Evolutionary conservation across 2,329 filamentous ascomycete species (phyloP).

Genomic region (Curvularia lunata): DNA sequence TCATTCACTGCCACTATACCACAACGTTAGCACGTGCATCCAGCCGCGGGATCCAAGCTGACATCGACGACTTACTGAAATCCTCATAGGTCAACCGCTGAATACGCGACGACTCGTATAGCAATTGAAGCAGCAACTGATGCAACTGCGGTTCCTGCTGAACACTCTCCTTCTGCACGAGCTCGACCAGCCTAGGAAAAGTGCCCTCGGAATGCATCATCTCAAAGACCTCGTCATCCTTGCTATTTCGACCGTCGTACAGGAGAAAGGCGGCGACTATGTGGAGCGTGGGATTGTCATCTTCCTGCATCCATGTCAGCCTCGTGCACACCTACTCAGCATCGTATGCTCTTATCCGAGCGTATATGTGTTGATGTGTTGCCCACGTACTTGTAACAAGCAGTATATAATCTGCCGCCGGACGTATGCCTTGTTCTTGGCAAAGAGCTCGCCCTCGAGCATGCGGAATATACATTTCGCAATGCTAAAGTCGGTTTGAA

Average conservation of each 20-base stretch:
- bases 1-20: slow-evolving; percentile 67
- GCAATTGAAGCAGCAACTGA: slow-evolving; percentile 79
- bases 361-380: neutral
- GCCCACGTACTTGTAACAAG: slow-evolving; percentile 67
- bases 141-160: slow-evolving; percentile 75
- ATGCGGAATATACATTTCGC: slow-evolving; percentile 80
- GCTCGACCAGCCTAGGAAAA: slow-evolving; percentile 81
- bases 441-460: slow-evolving; percentile 76
- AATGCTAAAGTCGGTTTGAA: slow-evolving; percentile 78
- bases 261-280: slow-evolving; percentile 83
- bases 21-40: slow-evolving; percentile 3
- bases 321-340: neutral
- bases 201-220: slow-evolving; percentile 86
- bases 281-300: slow-evolving; percentile 80
- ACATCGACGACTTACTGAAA: slow-evolving; percentile 64
- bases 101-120: slow-evolving; percentile 97
- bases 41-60: neutral
- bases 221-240: slow-evolving; percentile 77
- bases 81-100: slow-evolving; percentile 80
- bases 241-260: slow-evolving; percentile 81
- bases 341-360: neutral
- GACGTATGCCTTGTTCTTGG: slow-evolving; percentile 79
- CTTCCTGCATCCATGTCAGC: slow-evolving; percentile 67
- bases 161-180: slow-evolving; percentile 70
- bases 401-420: slow-evolving; percentile 92